Base-by-base conservation (phyloP, 495 filamentous ascomycete genomes). In the Penicillium bialowiezense region DNA sequence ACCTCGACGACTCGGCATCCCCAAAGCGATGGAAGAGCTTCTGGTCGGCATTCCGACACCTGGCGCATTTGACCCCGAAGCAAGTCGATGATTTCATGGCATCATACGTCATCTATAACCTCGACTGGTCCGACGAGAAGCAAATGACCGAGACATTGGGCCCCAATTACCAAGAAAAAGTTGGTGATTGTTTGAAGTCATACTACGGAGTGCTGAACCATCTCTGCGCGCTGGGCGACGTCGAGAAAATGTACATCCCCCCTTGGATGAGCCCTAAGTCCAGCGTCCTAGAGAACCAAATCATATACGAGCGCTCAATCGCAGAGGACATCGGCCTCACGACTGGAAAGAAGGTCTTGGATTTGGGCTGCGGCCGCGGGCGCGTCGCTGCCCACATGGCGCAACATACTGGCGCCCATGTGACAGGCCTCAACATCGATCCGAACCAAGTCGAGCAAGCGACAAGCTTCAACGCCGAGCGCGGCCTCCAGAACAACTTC, bases 201-300 rank as follows among this genome's bases (percentile, higher is more conserved):
- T 85, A 85, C 64, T 85, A 85, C 56, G 76, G 78, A 34, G 78
- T 83, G 26, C 69, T 85, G 24, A 85, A 85, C 56, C 81, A 85
- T 44, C 74, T 85, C 3, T 85, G 81, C 62, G 80, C 80, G 20
- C 71, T 85, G n/a, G 81, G 81, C 19, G 80, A 82, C 48, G 80
- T 85, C 20, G 81, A 85, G 56, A 85, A 85, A 66, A 85, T 85
- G 81, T 85, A 85, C 58, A 83, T 85, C 43, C 81, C 81, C 20
- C 81, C 81, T 3, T 73, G 76, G 55, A 80, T 85, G 79, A 76
- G 80, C 62, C 71, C 70, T 55, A 76, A 77, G 48, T 72, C 73
- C n/a, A 72, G 65, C 5, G 74, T 81, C 3, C 63, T 63, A 28
- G 68, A 73, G 48, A 73, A 73, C 56, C 79, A 84, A 56, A 68